Conservation (phyloP, 2,329 filamentous ascomycete species). For the Pseudogymnoascus sp. region DNA sequence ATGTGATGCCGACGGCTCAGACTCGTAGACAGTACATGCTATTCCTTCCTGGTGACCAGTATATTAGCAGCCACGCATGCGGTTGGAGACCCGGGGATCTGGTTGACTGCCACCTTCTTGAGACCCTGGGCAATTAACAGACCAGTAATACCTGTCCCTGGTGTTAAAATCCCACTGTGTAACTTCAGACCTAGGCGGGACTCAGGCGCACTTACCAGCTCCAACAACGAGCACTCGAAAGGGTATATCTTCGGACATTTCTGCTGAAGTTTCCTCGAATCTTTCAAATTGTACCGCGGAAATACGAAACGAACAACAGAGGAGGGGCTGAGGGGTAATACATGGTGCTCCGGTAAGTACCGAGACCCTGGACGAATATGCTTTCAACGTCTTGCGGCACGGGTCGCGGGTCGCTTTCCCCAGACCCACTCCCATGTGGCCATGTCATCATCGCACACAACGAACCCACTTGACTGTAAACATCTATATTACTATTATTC, state of each 20-base stretch:
- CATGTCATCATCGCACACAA: not conserved
- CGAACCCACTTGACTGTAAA: not conserved
- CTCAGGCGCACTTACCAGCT: constrained; percentile 12
- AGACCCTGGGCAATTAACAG: constrained; percentile 35
- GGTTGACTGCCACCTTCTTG: constrained; percentile 27
- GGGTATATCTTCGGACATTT: constrained; percentile 12
- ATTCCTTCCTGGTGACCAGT: constrained; percentile 4
- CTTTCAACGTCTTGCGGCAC: not conserved
- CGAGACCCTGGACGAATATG: not conserved
- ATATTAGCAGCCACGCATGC: not conserved
- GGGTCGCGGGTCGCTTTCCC: not conserved
- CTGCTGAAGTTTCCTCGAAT: not conserved
- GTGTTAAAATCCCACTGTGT: constrained; percentile 6
- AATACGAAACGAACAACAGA: not conserved
- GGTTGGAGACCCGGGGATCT: not conserved
- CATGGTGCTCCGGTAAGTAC: not conserved
- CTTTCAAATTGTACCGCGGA: not conserved
- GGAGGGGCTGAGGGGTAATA: not conserved
- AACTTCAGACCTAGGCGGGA: not conserved
- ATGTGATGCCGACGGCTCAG: not conserved
- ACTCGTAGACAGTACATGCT: constrained; percentile 13
- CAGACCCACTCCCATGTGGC: not conserved
- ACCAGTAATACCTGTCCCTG: constrained; percentile 31
- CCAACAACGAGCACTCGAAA: constrained; percentile 19
- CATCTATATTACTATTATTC: not conserved